These are phyloP conservation scores for Aleurites moluccanus DNA, from an alignment of 441 rosid species.

Conservation along the genomic window DNA sequence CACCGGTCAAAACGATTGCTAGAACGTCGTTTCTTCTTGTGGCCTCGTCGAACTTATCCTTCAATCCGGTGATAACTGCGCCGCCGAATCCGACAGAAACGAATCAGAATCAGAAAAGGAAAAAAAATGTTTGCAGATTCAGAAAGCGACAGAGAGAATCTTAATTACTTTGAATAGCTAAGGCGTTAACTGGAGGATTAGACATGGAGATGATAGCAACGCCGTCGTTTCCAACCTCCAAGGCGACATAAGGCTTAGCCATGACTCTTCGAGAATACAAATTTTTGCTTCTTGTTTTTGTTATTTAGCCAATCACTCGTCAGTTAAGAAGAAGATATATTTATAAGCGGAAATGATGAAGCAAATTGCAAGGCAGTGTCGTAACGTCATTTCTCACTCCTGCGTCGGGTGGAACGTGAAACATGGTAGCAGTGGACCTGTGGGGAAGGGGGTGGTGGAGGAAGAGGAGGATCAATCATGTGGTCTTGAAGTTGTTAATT, in stretches of 20 bases:
- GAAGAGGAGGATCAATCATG: not conserved
- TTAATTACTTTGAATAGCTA: constrained; percentile 62
- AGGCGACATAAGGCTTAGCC: constrained; percentile 54
- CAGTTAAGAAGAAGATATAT: not conserved
- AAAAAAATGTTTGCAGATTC: not conserved
- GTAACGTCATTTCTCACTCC: not conserved
- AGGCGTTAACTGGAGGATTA: constrained; percentile 92
- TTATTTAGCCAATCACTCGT: not conserved
- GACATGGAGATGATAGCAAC: constrained; percentile 79
- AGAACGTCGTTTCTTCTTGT: constrained; percentile 65
- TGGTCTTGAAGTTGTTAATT: not conserved
- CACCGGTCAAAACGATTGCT: constrained; percentile 86
- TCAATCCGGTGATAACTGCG: constrained; percentile 69
- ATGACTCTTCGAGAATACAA: constrained; percentile 29
- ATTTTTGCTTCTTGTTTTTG: not conserved
- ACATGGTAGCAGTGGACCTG: not conserved
- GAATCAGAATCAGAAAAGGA: not conserved
- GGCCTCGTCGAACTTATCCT: constrained; percentile 70
- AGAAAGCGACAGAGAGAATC: not conserved
- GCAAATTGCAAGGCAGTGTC: not conserved
- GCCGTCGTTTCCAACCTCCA: constrained; percentile 86
- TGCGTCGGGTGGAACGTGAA: not conserved
- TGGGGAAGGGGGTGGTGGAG: not conserved
- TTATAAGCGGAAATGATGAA: not conserved
- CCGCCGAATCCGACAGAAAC: constrained; percentile 9